Evolutionary conservation across 345 rosid species (phyloP).

Genomic region (Boechera divaricarpa): DNA sequence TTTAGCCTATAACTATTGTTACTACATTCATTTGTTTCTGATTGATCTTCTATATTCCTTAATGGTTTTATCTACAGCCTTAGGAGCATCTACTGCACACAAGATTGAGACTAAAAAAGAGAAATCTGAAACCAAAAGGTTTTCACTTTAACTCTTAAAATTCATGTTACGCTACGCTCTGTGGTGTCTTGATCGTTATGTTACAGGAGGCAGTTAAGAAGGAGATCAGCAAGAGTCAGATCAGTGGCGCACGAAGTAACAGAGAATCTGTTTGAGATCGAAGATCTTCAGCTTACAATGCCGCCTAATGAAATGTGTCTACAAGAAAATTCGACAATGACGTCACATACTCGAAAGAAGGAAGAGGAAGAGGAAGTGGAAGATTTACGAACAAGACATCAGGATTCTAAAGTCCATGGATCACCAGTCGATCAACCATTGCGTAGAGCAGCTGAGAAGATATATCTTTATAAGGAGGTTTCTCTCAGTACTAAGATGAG

Average conservation of each 20-base stretch:
- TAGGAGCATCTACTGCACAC: constrained; percentile 51
- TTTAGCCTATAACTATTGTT: background rate
- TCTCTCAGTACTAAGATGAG: constrained; percentile 58
- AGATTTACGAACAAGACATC: constrained; percentile 33
- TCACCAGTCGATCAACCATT: constrained; percentile 59
- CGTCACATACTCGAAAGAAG: constrained; percentile 24
- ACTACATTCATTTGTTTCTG: constrained; percentile 13
- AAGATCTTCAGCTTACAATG: constrained; percentile 47
- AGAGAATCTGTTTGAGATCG: constrained; percentile 69
- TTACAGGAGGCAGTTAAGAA: constrained; percentile 61
- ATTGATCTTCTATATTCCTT: background rate
- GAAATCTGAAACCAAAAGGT: constrained; percentile 69
- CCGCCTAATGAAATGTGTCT: constrained; percentile 19
- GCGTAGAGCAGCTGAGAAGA: constrained; percentile 64
- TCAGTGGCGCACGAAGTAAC: constrained; percentile 41
- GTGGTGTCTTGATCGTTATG: constrained; percentile 16
- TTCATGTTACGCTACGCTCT: background rate
- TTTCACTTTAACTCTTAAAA: background rate
- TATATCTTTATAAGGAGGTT: constrained; percentile 64
- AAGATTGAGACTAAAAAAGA: constrained; percentile 52
- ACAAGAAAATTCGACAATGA: constrained; percentile 7
- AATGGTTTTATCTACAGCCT: constrained; percentile 50
- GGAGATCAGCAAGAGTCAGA: constrained; percentile 65
- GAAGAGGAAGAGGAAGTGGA: constrained; percentile 30
- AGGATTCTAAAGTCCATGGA: constrained; percentile 39